These are phyloP conservation scores for Pseudoperonospora humuli DNA, from an alignment of 352 stramenopile species.

Conservation along the genomic window DNA sequence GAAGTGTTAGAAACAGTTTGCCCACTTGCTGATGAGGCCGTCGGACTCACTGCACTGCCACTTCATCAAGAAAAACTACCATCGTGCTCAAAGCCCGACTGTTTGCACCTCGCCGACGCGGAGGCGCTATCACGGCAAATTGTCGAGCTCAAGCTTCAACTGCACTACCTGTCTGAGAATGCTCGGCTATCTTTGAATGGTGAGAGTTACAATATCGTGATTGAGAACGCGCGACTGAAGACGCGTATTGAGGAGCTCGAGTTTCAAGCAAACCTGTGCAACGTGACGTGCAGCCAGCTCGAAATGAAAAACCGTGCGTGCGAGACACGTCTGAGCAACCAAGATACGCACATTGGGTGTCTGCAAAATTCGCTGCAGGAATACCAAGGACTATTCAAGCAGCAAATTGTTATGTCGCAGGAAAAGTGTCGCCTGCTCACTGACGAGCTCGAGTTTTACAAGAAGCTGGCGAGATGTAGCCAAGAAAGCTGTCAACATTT, in stretches of 20 bases:
- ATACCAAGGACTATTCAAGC: constrained; percentile 74
- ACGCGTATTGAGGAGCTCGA: constrained; percentile 64
- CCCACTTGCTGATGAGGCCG: not conserved
- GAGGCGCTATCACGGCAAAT: constrained; percentile 59
- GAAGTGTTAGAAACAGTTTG: constrained; percentile 4
- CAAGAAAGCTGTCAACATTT: constrained; percentile 31
- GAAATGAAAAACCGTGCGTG: constrained; percentile 64
- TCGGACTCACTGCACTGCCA: not conserved
- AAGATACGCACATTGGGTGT: constrained; percentile 68
- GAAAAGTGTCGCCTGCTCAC: constrained; percentile 68
- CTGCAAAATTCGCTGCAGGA: constrained; percentile 71
- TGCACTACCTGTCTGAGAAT: constrained; percentile 64
- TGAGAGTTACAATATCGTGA: constrained; percentile 52
- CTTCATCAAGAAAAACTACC: constrained; percentile 4
- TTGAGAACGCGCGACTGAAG: constrained; percentile 65
- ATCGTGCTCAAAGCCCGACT: constrained; percentile 16
- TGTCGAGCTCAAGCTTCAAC: constrained; percentile 67
- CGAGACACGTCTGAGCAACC: constrained; percentile 60
- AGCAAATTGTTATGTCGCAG: constrained; percentile 77
- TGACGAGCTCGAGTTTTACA: constrained; percentile 79
- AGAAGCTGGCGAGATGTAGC: constrained; percentile 59
- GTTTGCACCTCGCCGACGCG: too few relatives aligned
- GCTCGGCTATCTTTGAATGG: constrained; percentile 49
- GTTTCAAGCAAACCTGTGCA: constrained; percentile 55
- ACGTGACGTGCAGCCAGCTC: constrained; percentile 48